Percentiles rank a stretch among this genome's conserved stretches.
Evolutionary conservation across 208 protist species (phyloP).

Genomic region (Leishmania tropica): DNA sequence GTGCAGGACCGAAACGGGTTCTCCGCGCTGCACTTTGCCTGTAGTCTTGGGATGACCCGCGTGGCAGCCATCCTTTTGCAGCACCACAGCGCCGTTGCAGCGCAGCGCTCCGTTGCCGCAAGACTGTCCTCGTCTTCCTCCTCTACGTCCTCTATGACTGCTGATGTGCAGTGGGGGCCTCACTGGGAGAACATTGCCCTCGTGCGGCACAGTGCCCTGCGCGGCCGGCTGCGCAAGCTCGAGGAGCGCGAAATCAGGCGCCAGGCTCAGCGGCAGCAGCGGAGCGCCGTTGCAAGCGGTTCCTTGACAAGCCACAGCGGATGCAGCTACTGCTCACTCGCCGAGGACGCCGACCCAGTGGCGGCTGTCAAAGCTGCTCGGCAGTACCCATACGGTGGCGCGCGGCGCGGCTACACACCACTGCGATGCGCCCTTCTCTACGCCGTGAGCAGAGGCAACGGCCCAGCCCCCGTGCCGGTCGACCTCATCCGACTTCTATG

Average conservation of each 20-base stretch:
- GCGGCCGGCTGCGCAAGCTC: constrained; percentile 17
- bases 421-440: constrained; percentile 39
- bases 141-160: neutral
- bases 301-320: neutral
- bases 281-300: neutral
- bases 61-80: constrained; percentile 49
- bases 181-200: constrained; percentile 37
- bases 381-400: constrained; percentile 37
- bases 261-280: constrained; percentile 17
- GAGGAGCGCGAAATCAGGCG: constrained; percentile 20
- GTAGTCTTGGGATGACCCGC: constrained; percentile 44
- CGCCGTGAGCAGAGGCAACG: constrained; percentile 6
- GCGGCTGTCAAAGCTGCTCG: constrained; percentile 16
- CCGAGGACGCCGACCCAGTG: constrained; percentile 23
- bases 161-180: constrained; percentile 21
- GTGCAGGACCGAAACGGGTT: constrained; percentile 51
- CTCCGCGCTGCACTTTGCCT: constrained; percentile 66
- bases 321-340: neutral
- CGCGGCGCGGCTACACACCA: constrained; percentile 48
- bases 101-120: constrained; percentile 1
- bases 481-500: constrained; percentile 46
- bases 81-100: constrained; percentile 57
- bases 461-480: neutral
- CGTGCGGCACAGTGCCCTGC: constrained; percentile 23
- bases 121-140: neutral